Evolutionary conservation across 352 stramenopile species (phyloP).

Genomic region (Peronospora destructor): DNA sequence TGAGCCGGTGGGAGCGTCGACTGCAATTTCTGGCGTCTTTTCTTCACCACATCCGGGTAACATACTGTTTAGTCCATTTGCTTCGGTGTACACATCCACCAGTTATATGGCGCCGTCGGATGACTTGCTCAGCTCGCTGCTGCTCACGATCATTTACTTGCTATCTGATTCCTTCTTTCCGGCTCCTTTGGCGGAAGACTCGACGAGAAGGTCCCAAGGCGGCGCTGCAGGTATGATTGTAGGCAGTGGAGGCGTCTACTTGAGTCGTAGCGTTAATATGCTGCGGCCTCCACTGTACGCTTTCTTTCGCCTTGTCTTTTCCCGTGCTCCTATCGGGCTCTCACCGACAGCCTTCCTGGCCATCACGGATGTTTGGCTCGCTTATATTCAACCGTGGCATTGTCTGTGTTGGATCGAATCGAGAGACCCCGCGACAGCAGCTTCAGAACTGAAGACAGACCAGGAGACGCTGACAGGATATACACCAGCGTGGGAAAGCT

Average conservation of each 20-base stretch:
- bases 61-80: constrained; percentile 57
- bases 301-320: constrained; percentile 81
- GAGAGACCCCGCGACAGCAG: constrained; percentile 16
- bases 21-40: constrained; percentile 18
- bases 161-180: constrained; percentile 79
- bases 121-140: constrained; percentile 69
- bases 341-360: constrained; percentile 75
- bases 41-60: constrained; percentile 12
- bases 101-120: constrained; percentile 82
- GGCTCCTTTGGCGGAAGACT: constrained; percentile 32
- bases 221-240: constrained; percentile 17
- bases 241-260: constrained; percentile 45
- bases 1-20: constrained; percentile 29
- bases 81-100: constrained; percentile 69
- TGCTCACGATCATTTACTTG: constrained; percentile 79
- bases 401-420: constrained; percentile 56
- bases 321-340: constrained; percentile 63
- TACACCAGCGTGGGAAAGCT: constrained; percentile 61
- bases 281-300: constrained; percentile 72
- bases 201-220: constrained; percentile 15
- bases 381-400: constrained; percentile 82
- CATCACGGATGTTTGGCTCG: constrained; percentile 81
- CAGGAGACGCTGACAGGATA: constrained; percentile 28
- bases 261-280: constrained; percentile 69
- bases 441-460: constrained; percentile 4